Base-by-base conservation (phyloP, 2,329 filamentous ascomycete species). In the Neofusicoccum cordaticola region DNA sequence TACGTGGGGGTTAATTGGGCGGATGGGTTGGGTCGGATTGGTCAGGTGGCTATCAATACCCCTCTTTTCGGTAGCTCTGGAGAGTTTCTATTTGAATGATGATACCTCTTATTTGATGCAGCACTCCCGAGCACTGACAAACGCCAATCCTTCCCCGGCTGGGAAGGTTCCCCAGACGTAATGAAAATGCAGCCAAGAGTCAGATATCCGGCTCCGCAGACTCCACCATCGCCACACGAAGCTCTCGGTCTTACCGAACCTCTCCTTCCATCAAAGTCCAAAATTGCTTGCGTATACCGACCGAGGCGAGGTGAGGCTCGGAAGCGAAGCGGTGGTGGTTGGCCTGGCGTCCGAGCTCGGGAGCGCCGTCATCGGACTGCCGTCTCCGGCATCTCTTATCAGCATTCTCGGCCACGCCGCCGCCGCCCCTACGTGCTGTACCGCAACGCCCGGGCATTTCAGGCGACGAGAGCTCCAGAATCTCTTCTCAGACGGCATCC, bases 41-140 rank as follows among this genome's bases (percentile, higher is more conserved):
- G 31, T 44, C 31, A 60, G 42, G 56, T 60, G 56, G 56, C 56
- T 60, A 60, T 60, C 56, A 47, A 60, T 60, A 60, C 56, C 56
- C 56, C 56, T 60, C 42, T 60, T 58, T 39, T 57, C 56, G 56
- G 56, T 60, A 60, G n/a, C 17, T 47, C 17, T 60, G 56, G 50
- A 17, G 15, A 22, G n/a, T 60, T 60, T 48, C 27, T 37, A 34
- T 60, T 60, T 60, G 27, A 60, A 60, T 47, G 42, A 37, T 47
- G 42, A 60, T 60, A 60, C 56, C 27, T 60, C 27, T 60, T 41
- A 44, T 27, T 57, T 57, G 17, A 15, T 57, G 39, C 27, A 42
- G 39, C 31, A 22, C 17, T 27, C 22, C 27, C 37, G 9, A 56
- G 37, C 37, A 56, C 42, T 56, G 35, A 19, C 51, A 19, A 22